Conservation (phyloP, 345 rosid species). For the Corchorus olitorius region DNA sequence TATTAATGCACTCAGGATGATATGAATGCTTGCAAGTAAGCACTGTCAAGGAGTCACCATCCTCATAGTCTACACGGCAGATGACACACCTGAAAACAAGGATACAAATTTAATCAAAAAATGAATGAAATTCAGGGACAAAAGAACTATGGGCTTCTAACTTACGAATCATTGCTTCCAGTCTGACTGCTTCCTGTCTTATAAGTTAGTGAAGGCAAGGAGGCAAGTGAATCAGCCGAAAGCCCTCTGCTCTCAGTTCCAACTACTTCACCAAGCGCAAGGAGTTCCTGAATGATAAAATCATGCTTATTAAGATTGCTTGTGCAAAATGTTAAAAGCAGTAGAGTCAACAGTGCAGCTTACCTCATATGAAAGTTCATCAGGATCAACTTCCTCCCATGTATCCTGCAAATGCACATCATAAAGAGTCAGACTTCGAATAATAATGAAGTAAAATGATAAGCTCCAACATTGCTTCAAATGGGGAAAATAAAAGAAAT, state of each 20-base stretch:
- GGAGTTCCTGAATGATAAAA: slow-evolving; percentile 64
- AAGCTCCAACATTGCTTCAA: neutral
- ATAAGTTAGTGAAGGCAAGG: slow-evolving; percentile 71
- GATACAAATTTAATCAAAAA: slow-evolving; percentile 9
- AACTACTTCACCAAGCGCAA: slow-evolving; percentile 87
- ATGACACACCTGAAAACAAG: slow-evolving; percentile 75
- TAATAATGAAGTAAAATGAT: neutral
- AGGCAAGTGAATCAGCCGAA: slow-evolving; percentile 75
- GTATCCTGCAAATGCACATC: slow-evolving; percentile 53
- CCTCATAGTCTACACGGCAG: slow-evolving; percentile 90
- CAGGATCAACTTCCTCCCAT: slow-evolving; percentile 96
- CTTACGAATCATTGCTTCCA: slow-evolving; percentile 90
- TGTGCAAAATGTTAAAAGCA: slow-evolving; percentile 7
- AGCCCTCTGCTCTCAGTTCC: slow-evolving; percentile 96
- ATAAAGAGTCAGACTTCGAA: slow-evolving; percentile 10
- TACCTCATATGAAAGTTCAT: slow-evolving; percentile 93
- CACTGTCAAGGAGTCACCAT: slow-evolving; percentile 71
- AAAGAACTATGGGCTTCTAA: slow-evolving; percentile 22
- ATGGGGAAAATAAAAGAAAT: neutral
- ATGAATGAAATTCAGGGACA: slow-evolving; percentile 9
- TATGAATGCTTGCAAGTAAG: slow-evolving; percentile 96
- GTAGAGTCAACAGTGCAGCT: slow-evolving; percentile 15
- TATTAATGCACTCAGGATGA: slow-evolving; percentile 88
- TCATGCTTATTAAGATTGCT: slow-evolving; percentile 6
- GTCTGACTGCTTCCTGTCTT: slow-evolving; percentile 72